Base-by-base conservation (phyloP, 768 basidiomycete genomes). In the Mycena amicta region DNA sequence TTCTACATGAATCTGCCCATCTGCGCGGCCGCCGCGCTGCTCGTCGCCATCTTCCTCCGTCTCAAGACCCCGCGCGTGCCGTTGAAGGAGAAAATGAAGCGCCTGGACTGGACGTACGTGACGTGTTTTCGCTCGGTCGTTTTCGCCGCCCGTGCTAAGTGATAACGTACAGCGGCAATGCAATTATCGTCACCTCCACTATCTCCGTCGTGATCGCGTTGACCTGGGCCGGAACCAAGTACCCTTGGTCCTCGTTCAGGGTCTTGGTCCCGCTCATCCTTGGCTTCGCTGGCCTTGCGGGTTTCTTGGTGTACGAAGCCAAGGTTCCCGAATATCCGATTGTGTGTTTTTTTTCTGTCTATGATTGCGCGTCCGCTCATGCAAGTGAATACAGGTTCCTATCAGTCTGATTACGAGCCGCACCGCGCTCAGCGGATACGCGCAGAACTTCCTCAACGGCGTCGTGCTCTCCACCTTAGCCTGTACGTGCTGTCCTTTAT, bases 211-310 rank as follows among this genome's bases (percentile, higher is more conserved):
- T 60, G 26, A 46, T 69, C 47, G 60, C 54, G 33, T 53, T 69
- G 45, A 55, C 68, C 58, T 70, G 65, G 72, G 74, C 62, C 18
- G 76, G 77, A 11, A 61, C 69, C 29, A 46, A 63, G 11, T 75
- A 71, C 61, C n/a, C 69, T 0, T 77, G 77, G 76, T 33, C 57
- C 5, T 53, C 51, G 13, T 23, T 8, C 13, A 13, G 22, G 13
- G 43, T 45, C 6, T 23, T 45, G 12, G 13, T 45, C 22, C 22
- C 13, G 13, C 43, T 45, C 15, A 45, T 45, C 13, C 15, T 45
- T n/a, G 43, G 43, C 43, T 45, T 45, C 22, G 43, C 43, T 6
- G 43, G 43, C 8, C 43, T 45, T 23, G 43, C 13, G 5, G 43
- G 13, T 13, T 45, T 45, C 22, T 23, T 45, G 43, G 8, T 45